Conservation (phyloP, 257 asterid species). For the Solanum chilense region DNA sequence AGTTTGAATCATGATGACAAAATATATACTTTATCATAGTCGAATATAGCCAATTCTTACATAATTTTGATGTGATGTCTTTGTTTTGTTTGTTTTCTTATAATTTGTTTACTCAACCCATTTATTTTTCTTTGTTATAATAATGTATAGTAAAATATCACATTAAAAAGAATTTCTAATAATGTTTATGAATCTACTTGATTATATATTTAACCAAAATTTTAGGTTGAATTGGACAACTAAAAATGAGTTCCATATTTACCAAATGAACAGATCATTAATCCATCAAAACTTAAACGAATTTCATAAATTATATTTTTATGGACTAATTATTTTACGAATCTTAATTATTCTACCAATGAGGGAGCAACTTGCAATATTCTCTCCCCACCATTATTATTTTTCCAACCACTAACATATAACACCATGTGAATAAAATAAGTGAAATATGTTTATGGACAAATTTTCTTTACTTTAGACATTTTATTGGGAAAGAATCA, state of each 20-base stretch:
- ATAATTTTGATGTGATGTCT: background rate
- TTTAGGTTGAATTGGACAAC: background rate
- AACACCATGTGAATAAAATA: background rate
- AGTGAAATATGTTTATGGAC: background rate
- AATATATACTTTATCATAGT: background rate
- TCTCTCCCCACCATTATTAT: background rate
- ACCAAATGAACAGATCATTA: background rate
- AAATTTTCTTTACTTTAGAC: background rate
- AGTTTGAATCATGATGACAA: background rate
- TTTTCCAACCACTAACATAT: background rate
- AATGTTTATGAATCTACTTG: background rate
- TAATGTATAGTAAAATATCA: background rate
- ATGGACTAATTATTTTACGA: background rate
- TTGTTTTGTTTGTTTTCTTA: background rate
- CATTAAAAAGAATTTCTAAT: background rate
- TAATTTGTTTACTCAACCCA: background rate
- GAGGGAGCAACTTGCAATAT: background rate
- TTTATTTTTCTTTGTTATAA: background rate
- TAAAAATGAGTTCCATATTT: background rate
- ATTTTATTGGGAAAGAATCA: background rate
- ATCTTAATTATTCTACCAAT: background rate
- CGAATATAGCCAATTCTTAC: background rate
- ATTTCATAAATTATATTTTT: background rate
- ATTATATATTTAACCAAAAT: background rate
- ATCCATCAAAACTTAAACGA: background rate